Evolutionary conservation across 2,329 filamentous ascomycete species (phyloP).

Genomic region (Cytospora chrysosperma): DNA sequence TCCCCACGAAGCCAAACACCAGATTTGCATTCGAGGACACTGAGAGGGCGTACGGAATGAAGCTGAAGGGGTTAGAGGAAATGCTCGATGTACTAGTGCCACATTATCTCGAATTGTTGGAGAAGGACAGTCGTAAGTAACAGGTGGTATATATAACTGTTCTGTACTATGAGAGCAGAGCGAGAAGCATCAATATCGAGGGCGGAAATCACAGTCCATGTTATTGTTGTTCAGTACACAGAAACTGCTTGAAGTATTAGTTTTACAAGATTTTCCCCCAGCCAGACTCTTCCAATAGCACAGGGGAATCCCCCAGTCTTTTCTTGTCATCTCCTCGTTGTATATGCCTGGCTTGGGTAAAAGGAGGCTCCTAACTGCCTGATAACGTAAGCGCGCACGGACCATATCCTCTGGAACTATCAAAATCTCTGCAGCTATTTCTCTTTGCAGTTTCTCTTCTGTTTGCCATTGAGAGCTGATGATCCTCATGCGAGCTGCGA

Average conservation of each 20-base stretch:
- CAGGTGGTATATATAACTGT: background rate
- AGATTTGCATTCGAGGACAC: constrained; percentile 1
- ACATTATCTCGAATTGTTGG: constrained; percentile 21
- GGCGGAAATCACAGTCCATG: background rate
- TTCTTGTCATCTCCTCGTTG: too few relatives aligned
- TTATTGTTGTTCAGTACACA: background rate
- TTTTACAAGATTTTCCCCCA: background rate
- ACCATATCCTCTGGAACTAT: background rate
- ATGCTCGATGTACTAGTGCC: constrained; percentile 19
- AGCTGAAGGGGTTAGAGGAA: constrained; percentile 16
- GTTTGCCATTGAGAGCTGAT: background rate
- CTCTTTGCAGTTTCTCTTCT: background rate
- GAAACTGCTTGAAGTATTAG: background rate
- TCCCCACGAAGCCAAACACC: constrained; percentile 18
- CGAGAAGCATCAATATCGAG: background rate
- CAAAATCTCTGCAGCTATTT: constrained; percentile 4
- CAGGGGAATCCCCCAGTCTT: too few relatives aligned
- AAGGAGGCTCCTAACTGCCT: background rate
- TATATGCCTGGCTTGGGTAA: background rate
- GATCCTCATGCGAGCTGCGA: background rate
- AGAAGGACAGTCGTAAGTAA: constrained; percentile 5
- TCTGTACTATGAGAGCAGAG: background rate
- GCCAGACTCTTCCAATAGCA: background rate
- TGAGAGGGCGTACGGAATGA: constrained; percentile 11
- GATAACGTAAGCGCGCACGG: constrained; percentile 17